Conservation (phyloP, 768 basidiomycete genomes). For the Pholiota molesta region DNA sequence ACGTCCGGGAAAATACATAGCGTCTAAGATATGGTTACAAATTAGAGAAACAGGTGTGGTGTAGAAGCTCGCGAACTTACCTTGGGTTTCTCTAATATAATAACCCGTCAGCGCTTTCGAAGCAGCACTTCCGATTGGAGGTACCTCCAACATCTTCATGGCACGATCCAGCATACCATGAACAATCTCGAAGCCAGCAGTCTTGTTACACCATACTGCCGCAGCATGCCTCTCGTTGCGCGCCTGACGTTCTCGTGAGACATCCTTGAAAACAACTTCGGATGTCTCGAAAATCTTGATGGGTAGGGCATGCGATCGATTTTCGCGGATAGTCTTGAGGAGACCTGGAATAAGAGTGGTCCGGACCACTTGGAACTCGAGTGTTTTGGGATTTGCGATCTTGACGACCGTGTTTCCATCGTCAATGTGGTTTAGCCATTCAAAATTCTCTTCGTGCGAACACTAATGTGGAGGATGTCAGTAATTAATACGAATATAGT, state of each 20-base stretch:
- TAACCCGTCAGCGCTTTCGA: slow-evolving; percentile 73
- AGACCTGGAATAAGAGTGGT: slow-evolving; percentile 95
- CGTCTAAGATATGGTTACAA: slow-evolving; percentile 53
- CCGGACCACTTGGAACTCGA: slow-evolving; percentile 97
- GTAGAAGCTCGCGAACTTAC: slow-evolving; percentile 48
- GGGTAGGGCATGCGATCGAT: slow-evolving; percentile 90
- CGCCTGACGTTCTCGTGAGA: slow-evolving; percentile 74
- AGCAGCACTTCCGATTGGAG: slow-evolving; percentile 66
- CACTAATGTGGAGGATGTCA: slow-evolving; percentile 63
- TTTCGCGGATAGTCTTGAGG: slow-evolving; percentile 96
- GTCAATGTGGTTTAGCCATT: slow-evolving; percentile 86
- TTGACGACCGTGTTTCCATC: slow-evolving; percentile 82
- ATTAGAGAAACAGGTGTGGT: not conserved
- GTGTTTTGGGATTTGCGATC: slow-evolving; percentile 96
- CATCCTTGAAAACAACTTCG: slow-evolving; percentile 92
- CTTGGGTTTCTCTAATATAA: slow-evolving; percentile 85
- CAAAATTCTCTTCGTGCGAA: slow-evolving; percentile 98
- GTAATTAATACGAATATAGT: not conserved
- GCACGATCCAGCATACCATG: slow-evolving; percentile 93
- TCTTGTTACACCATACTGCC: slow-evolving; percentile 95
- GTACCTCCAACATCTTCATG: slow-evolving; percentile 96
- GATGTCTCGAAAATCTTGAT: slow-evolving; percentile 93
- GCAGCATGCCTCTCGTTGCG: slow-evolving; percentile 88
- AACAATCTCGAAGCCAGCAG: slow-evolving; percentile 94
- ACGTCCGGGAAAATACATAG: slow-evolving; percentile 93